These are phyloP conservation scores for Coffea eugenioides DNA, from an alignment of 257 asterid genomes.

Conservation along the genomic window DNA sequence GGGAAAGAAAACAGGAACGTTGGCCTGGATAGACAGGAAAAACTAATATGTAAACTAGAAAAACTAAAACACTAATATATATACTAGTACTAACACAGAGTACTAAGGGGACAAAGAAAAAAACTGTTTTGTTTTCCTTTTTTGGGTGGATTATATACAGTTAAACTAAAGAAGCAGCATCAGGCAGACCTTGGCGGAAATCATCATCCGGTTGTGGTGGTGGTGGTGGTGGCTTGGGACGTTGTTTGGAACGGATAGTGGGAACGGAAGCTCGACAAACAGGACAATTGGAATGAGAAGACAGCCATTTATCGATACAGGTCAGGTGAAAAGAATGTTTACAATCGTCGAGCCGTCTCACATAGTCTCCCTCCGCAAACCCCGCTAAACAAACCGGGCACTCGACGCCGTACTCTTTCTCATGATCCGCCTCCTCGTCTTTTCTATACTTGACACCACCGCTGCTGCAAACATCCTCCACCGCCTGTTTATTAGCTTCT, in stretches of 20 bases:
- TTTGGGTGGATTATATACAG: neutral
- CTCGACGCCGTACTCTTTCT: slow-evolving; percentile 30
- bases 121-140: neutral
- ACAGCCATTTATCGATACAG: slow-evolving; percentile 67
- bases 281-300: slow-evolving; percentile 56
- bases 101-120: neutral
- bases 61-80: too few species aligned
- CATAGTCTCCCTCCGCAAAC: slow-evolving; percentile 54
- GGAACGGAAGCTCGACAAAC: slow-evolving; percentile 62
- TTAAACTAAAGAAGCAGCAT: slow-evolving; percentile 47
- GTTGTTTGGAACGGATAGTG: slow-evolving; percentile 9
- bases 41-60: too few species aligned
- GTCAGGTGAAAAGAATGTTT: slow-evolving; percentile 52
- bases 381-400: slow-evolving; percentile 68
- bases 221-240: neutral
- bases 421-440: slow-evolving; percentile 12
- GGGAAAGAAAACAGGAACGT: neutral
- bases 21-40: neutral
- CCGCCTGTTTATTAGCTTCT: slow-evolving; percentile 7
- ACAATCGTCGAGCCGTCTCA: slow-evolving; percentile 47
- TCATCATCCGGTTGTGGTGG: slow-evolving; percentile 25
- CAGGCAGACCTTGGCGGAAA: slow-evolving; percentile 56
- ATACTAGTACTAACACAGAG: too few species aligned
- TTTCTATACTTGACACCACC: slow-evolving; percentile 30
- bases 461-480: slow-evolving; percentile 7